phyloP scores from a whole-genome alignment of 306 rosid genomes.

The Cotoneaster glaucophyllus region DNA sequence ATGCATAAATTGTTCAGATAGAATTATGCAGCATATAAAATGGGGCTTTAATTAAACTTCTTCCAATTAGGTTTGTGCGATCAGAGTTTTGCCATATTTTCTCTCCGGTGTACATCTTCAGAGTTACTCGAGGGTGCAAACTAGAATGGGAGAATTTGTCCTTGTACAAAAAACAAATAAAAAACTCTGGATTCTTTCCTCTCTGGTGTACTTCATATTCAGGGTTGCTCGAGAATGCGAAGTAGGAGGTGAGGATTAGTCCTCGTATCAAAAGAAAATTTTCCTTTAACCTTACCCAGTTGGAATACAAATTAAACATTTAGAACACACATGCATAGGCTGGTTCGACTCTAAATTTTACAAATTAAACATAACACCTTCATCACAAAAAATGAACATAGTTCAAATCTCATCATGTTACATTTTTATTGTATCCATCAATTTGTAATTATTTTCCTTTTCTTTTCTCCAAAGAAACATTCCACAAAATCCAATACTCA shows the following conservation, averaged over 20 bases:
- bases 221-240: not conserved
- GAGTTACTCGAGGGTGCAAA: too few species aligned
- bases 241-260: not conserved
- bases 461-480: not conserved
- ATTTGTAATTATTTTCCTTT: not conserved
- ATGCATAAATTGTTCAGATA: not conserved
- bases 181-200: not conserved
- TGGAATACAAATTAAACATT: too few species aligned
- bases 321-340: not conserved
- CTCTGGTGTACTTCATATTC: not conserved
- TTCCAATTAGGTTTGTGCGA: too few species aligned
- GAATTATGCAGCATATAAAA: not conserved
- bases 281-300: not conserved
- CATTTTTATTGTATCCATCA: not conserved
- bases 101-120: too few species aligned
- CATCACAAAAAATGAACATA: not conserved
- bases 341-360: not conserved
- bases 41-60: too few species aligned
- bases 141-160: not conserved
- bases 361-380: not conserved
- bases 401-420: not conserved
- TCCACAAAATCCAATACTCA: slow-evolving; percentile 1
- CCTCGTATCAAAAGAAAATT: not conserved
- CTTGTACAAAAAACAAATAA: not conserved
- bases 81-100: too few species aligned